phyloP scores from a whole-genome alignment of 768 basidiomycete species.

The Gyrodon lividus region DNA sequence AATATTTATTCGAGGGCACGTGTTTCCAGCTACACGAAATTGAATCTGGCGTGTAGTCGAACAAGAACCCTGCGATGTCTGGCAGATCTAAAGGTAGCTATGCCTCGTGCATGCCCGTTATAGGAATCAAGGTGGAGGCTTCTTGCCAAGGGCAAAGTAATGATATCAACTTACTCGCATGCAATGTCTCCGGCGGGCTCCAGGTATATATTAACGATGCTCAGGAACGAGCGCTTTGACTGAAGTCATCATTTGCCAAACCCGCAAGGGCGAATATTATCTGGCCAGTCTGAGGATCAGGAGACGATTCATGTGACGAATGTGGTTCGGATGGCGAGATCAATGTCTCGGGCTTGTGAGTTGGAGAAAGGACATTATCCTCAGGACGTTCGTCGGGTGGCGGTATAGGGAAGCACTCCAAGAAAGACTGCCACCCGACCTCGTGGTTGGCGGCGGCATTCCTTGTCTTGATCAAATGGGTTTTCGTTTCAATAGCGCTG shows the following conservation, averaged over 20 bases:
- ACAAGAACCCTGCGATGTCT: no score
- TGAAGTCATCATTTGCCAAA: no score
- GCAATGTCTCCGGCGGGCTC: not conserved
- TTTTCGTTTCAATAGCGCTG: not conserved
- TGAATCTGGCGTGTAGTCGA: no score
- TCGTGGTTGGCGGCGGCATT: not conserved
- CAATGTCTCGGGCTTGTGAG: not conserved
- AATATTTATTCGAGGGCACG: no score
- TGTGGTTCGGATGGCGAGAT: not conserved
- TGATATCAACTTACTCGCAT: not conserved
- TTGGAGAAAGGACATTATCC: not conserved
- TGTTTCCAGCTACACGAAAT: no score
- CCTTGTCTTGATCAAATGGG: not conserved
- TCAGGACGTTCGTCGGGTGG: not conserved
- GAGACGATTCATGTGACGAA: no score
- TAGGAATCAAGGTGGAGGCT: not conserved
- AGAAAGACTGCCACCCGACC: not conserved
- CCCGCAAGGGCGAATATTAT: not conserved
- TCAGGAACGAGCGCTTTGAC: not conserved
- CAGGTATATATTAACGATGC: not conserved
- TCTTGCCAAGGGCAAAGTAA: not conserved
- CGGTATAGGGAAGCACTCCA: not conserved
- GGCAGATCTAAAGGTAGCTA: no score
- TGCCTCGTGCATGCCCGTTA: not conserved
- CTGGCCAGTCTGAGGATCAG: not conserved